These are phyloP conservation scores for Leptographium radiaticola DNA, from an alignment of 2,329 filamentous ascomycete genomes.

Conservation along the genomic window DNA sequence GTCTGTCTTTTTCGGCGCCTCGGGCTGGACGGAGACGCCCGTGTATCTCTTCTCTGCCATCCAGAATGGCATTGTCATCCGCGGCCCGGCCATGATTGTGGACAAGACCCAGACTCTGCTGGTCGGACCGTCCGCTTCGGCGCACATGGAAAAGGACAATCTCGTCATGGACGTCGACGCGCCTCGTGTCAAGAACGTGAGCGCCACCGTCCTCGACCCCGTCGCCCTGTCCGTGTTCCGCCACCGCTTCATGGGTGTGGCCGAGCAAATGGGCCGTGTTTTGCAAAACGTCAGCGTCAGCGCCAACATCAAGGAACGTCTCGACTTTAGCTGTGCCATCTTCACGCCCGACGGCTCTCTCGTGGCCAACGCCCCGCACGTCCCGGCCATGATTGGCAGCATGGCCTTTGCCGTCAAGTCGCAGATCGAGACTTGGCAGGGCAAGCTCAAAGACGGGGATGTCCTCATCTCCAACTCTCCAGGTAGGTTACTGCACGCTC, in stretches of 20 bases:
- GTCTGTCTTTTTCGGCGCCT: background rate
- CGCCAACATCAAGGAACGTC: constrained; percentile 69
- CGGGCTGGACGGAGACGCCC: background rate
- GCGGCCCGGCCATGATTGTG: constrained; percentile 52
- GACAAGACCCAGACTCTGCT: constrained; percentile 59
- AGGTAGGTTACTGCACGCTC: constrained; percentile 17
- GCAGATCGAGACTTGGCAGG: constrained; percentile 67
- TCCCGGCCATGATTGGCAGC: constrained; percentile 67
- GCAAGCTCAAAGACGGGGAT: constrained; percentile 63
- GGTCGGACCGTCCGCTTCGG: constrained; percentile 49
- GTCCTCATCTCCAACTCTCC: constrained; percentile 76
- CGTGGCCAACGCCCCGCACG: constrained; percentile 69
- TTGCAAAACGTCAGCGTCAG: constrained; percentile 70
- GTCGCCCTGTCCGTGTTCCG: constrained; percentile 69
- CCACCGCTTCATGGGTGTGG: constrained; percentile 67
- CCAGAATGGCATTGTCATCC: constrained; percentile 3
- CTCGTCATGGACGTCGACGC: constrained; percentile 41
- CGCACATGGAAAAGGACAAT: constrained; percentile 35
- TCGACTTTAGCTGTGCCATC: constrained; percentile 72
- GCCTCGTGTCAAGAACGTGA: constrained; percentile 39
- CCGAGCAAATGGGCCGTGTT: constrained; percentile 51
- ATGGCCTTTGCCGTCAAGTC: constrained; percentile 76
- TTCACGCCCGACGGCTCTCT: constrained; percentile 64
- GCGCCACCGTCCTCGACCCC: constrained; percentile 26
- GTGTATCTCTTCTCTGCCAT: background rate